Base-by-base conservation (phyloP, 2,329 filamentous ascomycete species). In the Colletotrichum endophyticum region DNA sequence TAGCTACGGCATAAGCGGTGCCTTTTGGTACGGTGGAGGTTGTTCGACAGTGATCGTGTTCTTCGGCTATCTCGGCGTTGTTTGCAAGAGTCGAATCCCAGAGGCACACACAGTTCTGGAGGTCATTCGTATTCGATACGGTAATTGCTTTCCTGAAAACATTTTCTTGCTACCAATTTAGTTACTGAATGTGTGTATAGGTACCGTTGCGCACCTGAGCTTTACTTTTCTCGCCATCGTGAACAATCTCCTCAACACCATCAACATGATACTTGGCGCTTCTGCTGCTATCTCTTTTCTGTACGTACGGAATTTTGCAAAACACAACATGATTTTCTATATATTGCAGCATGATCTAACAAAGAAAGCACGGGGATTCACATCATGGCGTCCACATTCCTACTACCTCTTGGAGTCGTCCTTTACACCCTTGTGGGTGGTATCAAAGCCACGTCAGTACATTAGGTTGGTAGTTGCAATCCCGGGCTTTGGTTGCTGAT, bases 1-100 rank as follows among this genome's bases (percentile, higher is more conserved):
- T 77, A 86, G 86, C 66, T 90, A 89, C 78, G 90, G 90, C 0
- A 83, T 91, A 3, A 87, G 89, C 2, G 89, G 89, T 0, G 89
- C 89, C 0, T 91, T 92, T 71, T 92, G 89, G 90, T 92, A 89
- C 75, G 89, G 89, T 4, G 89, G 89, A 62, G 90, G 89, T 3
- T 89, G 88, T 66, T 89, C 87, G 12, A 88, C 89, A 0, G 90
- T 90, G 88, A 91, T 91, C 59, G 88, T 89, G 0, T 90, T 91
- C 80, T 91, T 91, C 66, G 85, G 89, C 0, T 77, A 90, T 0
- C 81, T 73, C 2, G 88, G 88, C 0, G 89, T 91, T 13, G 87
- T 86, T 0, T 89, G 87, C 81, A 91, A 91, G 73, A 79, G 87
- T 32, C 87, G 89, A 34, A 87, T 89, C 2, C 89, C 89, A 0